A percentile compares a stretch with the other conserved stretches of the same genome.
Evolutionary conservation across 331 rosid species (phyloP).

Genomic region (Malus hybrid): DNA sequence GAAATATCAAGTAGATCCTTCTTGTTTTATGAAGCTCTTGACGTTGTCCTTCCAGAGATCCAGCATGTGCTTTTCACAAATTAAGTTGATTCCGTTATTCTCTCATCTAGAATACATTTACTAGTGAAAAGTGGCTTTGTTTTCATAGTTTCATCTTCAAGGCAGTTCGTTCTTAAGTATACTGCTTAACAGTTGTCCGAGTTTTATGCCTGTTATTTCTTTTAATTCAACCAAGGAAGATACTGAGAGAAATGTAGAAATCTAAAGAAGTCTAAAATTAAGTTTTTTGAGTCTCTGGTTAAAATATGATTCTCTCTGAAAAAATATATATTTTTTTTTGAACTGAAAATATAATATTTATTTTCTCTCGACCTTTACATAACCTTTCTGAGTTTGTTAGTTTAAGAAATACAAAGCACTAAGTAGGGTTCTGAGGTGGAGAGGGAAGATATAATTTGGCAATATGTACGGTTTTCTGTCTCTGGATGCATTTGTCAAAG

Average conservation of each 20-base stretch:
- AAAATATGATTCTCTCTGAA: not conserved
- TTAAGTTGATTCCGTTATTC: not conserved
- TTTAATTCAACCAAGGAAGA: not conserved
- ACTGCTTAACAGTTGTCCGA: not conserved
- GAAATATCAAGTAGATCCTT: not conserved
- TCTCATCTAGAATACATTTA: not conserved
- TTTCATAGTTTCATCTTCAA: not conserved
- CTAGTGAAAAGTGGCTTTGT: not conserved
- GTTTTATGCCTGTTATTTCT: not conserved
- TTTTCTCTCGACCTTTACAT: not conserved
- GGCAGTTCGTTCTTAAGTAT: not conserved
- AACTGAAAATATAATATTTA: no score
- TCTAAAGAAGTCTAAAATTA: not conserved
- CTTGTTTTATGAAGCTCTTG: not conserved
- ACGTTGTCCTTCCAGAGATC: not conserved
- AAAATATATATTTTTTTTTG: no score
- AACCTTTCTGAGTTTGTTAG: not conserved
- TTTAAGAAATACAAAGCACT: not conserved
- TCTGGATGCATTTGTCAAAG: not conserved
- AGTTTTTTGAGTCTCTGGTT: not conserved
- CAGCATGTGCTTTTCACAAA: not conserved
- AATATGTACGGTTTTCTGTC: not conserved
- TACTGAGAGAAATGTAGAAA: not conserved
- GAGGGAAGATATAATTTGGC: not conserved
- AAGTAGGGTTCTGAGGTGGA: not conserved